These are phyloP conservation scores for Aegilops speltoides DNA, from an alignment of 176 grass and related monocot species.

Conservation along the genomic window DNA sequence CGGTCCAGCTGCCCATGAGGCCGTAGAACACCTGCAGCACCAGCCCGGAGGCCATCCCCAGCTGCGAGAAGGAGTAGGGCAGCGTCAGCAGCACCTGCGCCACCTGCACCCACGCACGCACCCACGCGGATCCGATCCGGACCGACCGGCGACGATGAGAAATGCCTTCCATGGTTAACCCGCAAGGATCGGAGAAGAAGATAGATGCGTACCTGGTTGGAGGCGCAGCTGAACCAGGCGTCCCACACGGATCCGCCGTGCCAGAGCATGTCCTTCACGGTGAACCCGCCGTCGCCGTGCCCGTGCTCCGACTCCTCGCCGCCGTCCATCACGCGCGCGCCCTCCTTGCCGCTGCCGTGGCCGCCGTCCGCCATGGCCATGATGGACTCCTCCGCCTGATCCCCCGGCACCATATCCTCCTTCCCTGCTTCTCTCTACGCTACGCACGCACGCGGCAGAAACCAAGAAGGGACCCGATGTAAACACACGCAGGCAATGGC, in stretches of 20 bases:
- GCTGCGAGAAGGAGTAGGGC: conserved; percentile 63
- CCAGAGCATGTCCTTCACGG: conserved; percentile 70
- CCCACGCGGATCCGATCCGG: background rate
- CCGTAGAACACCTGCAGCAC: conserved; percentile 64
- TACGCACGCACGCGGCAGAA: background rate
- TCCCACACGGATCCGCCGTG: conserved; percentile 97
- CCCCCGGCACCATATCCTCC: conserved; percentile 48
- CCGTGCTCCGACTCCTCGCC: background rate
- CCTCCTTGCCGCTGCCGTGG: conserved; percentile 30
- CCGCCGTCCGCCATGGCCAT: conserved; percentile 29
- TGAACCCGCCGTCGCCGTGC: conserved; percentile 23
- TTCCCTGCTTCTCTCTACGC: background rate
- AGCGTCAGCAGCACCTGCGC: conserved; percentile 66
- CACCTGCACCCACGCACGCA: conserved; percentile 26
- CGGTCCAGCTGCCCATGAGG: conserved; percentile 74
- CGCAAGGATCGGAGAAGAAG: background rate
- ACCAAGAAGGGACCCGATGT: background rate
- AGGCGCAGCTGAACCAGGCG: conserved; percentile 99
- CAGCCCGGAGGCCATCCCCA: conserved; percentile 52
- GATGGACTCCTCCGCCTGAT: conserved; percentile 70
- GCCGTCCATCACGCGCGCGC: conserved; percentile 29
- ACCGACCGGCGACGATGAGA: background rate
- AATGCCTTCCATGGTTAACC: no score
- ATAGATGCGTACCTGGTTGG: conserved; percentile 66
- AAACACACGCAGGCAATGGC: background rate